Base-by-base conservation (phyloP, 2,329 filamentous ascomycete genomes). In the Hymenoscyphus repandus region DNA sequence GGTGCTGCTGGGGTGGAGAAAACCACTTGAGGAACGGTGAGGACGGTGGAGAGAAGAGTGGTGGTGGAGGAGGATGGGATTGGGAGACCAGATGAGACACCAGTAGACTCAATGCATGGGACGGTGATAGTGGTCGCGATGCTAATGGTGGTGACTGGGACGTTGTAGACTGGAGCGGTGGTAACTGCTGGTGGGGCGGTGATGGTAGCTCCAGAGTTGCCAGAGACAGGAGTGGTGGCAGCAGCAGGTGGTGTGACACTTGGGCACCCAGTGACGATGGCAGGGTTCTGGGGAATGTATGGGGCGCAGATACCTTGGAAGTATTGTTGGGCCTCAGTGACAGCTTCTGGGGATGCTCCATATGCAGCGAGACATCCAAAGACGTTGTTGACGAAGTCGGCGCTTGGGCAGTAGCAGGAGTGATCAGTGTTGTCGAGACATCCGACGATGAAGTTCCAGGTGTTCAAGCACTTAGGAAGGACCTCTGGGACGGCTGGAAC, bases 251-350 rank as follows among this genome's bases (percentile, higher is more conserved):
- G 45, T 30, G 41, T 18, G 38, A 30, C 17, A n/a, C 39, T 39
- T 11, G 44, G 80, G 67, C 89, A 82, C 56, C 80, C 83, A 45
- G 87, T 95, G 65, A 89, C 80, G 63, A 97, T 88, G 57, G 78
- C 88, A n/a, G 91, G 90, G 79, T 96, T 96, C 66, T 79, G 62
- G 13, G 78, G 74, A 33, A 89, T 78, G 70, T 85, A 85, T 47
- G 78, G 72, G 51, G 87, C 90, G 74, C 92, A 97, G 72, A 97
- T 88, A 68, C 91, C 91, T 70, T 91, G 85, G 76, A 96, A 86
- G 81, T 88, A 96, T 63, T 80, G 79, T 53, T 93, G 78, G 54
- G 90, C 88, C 61, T 82, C 72, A 49, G 81, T 75, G 61, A 92
- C 77, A 66, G 88, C 79, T 41, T 79, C 74, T 54, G 84, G 78